Evolutionary conservation across 495 filamentous ascomycete species (phyloP).

Genomic region (Tuber borchii): DNA sequence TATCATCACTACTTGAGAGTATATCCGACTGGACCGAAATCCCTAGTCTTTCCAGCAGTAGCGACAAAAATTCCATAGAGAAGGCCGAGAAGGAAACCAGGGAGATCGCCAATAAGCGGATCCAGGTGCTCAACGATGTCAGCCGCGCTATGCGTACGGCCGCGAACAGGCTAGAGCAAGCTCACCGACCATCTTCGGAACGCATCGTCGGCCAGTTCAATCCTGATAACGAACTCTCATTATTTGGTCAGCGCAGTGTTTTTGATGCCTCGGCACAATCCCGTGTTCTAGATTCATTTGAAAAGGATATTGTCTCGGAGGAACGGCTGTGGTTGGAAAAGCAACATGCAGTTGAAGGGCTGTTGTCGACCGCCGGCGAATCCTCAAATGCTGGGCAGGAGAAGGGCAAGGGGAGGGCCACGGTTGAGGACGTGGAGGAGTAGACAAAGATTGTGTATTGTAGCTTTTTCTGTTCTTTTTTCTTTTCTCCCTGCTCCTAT

Average conservation of each 20-base stretch:
- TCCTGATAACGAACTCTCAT: slow-evolving; percentile 18
- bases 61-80: slow-evolving; percentile 21
- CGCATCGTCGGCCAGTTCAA: slow-evolving; percentile 22
- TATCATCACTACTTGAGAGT: slow-evolving; percentile 31
- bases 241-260: slow-evolving; percentile 37
- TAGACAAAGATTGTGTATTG: neutral
- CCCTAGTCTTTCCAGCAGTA: slow-evolving; percentile 20
- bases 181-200: slow-evolving; percentile 1
- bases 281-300: slow-evolving; percentile 22
- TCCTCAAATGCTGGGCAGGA: neutral
- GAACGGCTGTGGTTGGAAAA: slow-evolving; percentile 25
- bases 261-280: slow-evolving; percentile 27
- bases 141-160: slow-evolving; percentile 23
- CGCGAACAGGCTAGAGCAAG: slow-evolving; percentile 24
- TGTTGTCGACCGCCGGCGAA: slow-evolving; percentile 11
- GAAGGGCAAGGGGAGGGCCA: slow-evolving; percentile 27
- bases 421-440: slow-evolving; percentile 8
- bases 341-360: slow-evolving; percentile 24
- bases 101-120: slow-evolving; percentile 24
- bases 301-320: slow-evolving; percentile 23
- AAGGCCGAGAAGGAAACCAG: slow-evolving; percentile 31
- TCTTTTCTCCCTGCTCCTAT: neutral
- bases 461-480: neutral
- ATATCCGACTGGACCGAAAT: slow-evolving; percentile 37
- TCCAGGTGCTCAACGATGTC: slow-evolving; percentile 35